Evolutionary conservation across 1,139 yeast genomes (phyloP).

Genomic region (Taphrina deformans): DNA sequence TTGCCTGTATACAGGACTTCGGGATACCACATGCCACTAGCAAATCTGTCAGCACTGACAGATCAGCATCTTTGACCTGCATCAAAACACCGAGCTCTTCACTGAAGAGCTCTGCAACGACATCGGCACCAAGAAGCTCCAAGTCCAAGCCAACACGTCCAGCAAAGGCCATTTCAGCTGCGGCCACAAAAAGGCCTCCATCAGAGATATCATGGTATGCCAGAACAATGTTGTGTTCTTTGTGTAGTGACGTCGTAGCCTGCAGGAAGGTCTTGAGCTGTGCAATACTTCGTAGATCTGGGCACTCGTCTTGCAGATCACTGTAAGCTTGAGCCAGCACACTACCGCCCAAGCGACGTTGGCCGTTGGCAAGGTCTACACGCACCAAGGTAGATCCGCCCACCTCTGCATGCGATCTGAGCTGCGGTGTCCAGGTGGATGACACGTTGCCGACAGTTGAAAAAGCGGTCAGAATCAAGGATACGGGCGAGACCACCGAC

Average conservation of each 20-base stretch:
- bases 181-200: conserved; percentile 88
- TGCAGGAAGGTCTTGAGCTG: conserved; percentile 68
- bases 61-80: conserved; percentile 66
- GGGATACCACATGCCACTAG: conserved; percentile 62
- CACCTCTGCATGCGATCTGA: conserved; percentile 53
- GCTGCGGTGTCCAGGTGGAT: conserved; percentile 92
- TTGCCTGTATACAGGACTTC: conserved; percentile 55
- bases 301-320: conserved; percentile 78
- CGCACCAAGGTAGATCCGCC: conserved; percentile 62
- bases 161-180: conserved; percentile 95
- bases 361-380: conserved; percentile 72
- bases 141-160: conserved; percentile 79
- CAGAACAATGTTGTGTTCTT: conserved; percentile 60
- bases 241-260: conserved; percentile 70
- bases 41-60: conserved; percentile 56
- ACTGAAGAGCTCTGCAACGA: conserved; percentile 58
- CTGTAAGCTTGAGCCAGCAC: conserved; percentile 91
- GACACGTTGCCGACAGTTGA: conserved; percentile 82
- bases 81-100: conserved; percentile 97
- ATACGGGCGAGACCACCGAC: conserved; percentile 91
- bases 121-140: conserved; percentile 41
- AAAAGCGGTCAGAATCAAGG: conserved; percentile 90
- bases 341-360: conserved; percentile 75
- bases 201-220: conserved; percentile 97
- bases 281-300: conserved; percentile 72